phyloP scores from a whole-genome alignment of 495 filamentous ascomycete genomes.

The Xylaria intraflava region DNA sequence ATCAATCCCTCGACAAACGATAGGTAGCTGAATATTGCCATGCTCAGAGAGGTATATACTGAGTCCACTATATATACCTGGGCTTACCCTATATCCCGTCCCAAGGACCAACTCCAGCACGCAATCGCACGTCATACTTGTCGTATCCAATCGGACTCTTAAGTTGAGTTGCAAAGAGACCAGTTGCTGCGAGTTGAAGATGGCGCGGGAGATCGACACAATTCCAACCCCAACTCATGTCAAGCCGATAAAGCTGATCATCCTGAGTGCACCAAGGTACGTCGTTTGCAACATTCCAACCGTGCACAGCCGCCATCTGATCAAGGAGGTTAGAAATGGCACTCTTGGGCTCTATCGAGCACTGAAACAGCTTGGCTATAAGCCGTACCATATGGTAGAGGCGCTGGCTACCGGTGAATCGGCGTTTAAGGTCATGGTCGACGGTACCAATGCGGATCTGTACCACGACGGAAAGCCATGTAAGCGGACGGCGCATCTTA shows the following conservation, averaged over 20 bases:
- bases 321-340: constrained; percentile 19
- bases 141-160: not conserved
- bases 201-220: constrained; percentile 21
- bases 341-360: constrained; percentile 25
- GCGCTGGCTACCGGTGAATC: constrained; percentile 4
- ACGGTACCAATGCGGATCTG: constrained; percentile 18
- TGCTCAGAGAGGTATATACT: too few species aligned
- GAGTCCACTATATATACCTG: too few species aligned
- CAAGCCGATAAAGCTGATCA: constrained; percentile 24
- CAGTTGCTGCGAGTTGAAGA: constrained; percentile 5
- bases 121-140: constrained; percentile 1
- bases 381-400: constrained; percentile 27
- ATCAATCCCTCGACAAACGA: too few species aligned
- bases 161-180: not conserved
- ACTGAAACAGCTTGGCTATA: constrained; percentile 21
- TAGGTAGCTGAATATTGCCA: too few species aligned
- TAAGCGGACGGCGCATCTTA: constrained; percentile 5
- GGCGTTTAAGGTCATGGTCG: constrained; percentile 14
- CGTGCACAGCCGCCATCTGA: constrained; percentile 5
- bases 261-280: constrained; percentile 25
- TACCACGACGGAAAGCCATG: constrained; percentile 21
- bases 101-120: not conserved
- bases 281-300: not conserved
- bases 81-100: too few species aligned
- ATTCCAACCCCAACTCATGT: constrained; percentile 19